Percentiles rank a stretch among this genome's conserved stretches.
Conservation (phyloP, 176 grass and related monocot species). For the Carex parvula region DNA sequence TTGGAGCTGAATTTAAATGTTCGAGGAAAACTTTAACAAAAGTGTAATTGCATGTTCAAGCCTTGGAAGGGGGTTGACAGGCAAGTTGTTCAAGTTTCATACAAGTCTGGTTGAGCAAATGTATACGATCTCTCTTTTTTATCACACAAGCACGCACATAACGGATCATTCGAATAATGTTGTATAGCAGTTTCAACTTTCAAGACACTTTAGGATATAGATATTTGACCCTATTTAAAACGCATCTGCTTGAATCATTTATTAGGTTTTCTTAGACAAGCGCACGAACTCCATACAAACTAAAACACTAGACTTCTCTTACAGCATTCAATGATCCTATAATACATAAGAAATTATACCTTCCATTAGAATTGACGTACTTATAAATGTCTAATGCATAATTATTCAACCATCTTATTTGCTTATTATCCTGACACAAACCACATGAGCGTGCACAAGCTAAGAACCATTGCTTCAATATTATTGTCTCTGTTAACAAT, state of each 20-base stretch:
- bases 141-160: background rate
- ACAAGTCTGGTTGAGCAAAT: background rate
- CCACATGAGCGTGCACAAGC: background rate
- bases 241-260: background rate
- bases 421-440: background rate
- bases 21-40: background rate
- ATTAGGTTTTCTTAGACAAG: background rate
- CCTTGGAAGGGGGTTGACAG: background rate
- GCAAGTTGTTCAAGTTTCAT: background rate
- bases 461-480: background rate
- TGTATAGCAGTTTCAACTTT: background rate
- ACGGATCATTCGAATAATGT: background rate
- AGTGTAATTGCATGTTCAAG: background rate
- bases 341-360: background rate
- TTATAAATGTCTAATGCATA: background rate
- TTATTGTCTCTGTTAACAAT: background rate
- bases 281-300: background rate
- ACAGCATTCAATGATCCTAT: background rate
- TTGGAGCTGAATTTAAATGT: background rate
- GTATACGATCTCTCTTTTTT: background rate
- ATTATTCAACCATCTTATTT: background rate
- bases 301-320: background rate
- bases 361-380: background rate
- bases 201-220: background rate
- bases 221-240: background rate